Conservation (phyloP, 2,329 filamentous ascomycete genomes). For the Ceratocystis colombiana region DNA sequence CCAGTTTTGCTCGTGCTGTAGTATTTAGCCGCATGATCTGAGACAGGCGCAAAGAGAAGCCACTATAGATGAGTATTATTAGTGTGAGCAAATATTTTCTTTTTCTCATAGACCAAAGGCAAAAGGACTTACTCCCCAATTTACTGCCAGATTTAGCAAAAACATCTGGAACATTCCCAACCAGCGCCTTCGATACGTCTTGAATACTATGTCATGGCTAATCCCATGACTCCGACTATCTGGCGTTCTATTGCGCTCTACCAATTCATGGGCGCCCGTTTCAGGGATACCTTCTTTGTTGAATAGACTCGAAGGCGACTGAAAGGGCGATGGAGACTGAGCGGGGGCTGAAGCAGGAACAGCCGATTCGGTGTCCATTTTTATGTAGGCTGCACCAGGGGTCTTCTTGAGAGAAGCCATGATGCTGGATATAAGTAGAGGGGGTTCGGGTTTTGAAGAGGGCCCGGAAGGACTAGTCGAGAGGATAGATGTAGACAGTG, state of each 20-base stretch:
- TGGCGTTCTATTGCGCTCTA: slow-evolving; percentile 16
- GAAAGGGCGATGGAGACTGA: neutral
- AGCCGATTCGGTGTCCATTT: slow-evolving; percentile 17
- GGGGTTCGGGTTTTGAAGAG: neutral
- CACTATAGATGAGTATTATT: slow-evolving; percentile 45
- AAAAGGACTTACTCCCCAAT: slow-evolving; percentile 68
- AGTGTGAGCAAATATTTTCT: slow-evolving; percentile 17
- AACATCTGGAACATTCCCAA: slow-evolving; percentile 77
- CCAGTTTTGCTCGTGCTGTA: slow-evolving; percentile 63
- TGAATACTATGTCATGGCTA: slow-evolving; percentile 29
- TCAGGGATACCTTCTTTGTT: slow-evolving; percentile 19
- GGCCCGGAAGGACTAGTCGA: neutral
- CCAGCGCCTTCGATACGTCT: slow-evolving; percentile 72
- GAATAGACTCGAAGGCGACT: neutral
- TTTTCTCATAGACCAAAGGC: neutral
- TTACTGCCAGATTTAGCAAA: slow-evolving; percentile 82
- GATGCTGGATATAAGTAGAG: neutral
- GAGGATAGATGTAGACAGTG: slow-evolving; percentile 9
- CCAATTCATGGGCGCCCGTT: slow-evolving; percentile 1
- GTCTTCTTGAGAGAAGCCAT: slow-evolving; percentile 10
- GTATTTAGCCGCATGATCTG: slow-evolving; percentile 60
- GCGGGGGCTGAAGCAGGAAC: neutral
- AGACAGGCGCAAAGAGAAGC: slow-evolving; percentile 84
- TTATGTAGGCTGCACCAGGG: slow-evolving; percentile 17
- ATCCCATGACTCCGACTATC: slow-evolving; percentile 10